A percentile compares a stretch with the other conserved stretches of the same genome.
These are phyloP conservation scores for Delphinella strobiligena DNA, from an alignment of 2,329 filamentous ascomycete species.

Conservation along the genomic window DNA sequence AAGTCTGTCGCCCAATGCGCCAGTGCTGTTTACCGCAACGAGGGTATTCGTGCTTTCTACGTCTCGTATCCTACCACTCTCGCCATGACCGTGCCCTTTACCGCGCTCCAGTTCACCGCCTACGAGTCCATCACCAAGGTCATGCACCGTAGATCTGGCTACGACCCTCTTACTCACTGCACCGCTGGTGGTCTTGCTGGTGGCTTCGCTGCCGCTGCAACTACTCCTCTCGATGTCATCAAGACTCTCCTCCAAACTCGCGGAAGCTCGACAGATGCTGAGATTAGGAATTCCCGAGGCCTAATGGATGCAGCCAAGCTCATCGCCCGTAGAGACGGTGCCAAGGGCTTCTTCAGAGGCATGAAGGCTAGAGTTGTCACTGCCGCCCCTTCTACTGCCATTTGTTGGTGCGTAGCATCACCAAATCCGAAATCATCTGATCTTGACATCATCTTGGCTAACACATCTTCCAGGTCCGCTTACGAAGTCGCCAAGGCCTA, in stretches of 20 bases:
- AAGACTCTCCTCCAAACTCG: slow-evolving; percentile 95
- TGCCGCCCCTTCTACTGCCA: slow-evolving; percentile 98
- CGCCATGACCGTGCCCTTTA: slow-evolving; percentile 98
- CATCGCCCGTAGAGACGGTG: slow-evolving; percentile 72
- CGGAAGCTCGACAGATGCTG: slow-evolving; percentile 67
- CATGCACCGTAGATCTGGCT: slow-evolving; percentile 68
- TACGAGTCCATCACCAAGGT: slow-evolving; percentile 93
- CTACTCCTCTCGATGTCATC: slow-evolving; percentile 93
- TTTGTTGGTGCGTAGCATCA: slow-evolving; percentile 70
- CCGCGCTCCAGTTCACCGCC: slow-evolving; percentile 89
- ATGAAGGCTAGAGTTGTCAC: slow-evolving; percentile 84
- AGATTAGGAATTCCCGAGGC: slow-evolving; percentile 75
- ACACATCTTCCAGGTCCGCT: slow-evolving; percentile 37
- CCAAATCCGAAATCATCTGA: neutral
- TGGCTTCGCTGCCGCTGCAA: slow-evolving; percentile 84
- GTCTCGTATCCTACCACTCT: slow-evolving; percentile 96
- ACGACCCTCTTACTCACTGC: slow-evolving; percentile 91
- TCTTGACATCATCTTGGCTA: slow-evolving; percentile 7
- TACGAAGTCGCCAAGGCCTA: slow-evolving; percentile 60
- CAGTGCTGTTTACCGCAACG: slow-evolving; percentile 70
- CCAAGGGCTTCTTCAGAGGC: slow-evolving; percentile 83
- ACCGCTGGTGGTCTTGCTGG: slow-evolving; percentile 84
- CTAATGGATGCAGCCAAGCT: slow-evolving; percentile 68
- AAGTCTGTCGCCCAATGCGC: slow-evolving; percentile 80
- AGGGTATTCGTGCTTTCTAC: slow-evolving; percentile 89